phyloP scores from a whole-genome alignment of 306 rosid genomes.

The Quercus engelmannii region DNA sequence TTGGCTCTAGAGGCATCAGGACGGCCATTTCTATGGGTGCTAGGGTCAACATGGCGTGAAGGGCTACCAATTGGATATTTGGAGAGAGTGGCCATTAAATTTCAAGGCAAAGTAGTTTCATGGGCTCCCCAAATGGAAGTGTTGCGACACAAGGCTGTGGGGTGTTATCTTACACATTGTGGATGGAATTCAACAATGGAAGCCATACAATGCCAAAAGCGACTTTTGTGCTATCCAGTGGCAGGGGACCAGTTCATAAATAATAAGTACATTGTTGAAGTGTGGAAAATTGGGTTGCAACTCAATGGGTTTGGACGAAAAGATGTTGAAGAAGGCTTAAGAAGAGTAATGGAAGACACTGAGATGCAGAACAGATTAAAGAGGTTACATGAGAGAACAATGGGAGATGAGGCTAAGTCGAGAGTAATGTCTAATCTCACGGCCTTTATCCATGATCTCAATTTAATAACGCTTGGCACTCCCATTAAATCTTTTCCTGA shows the following conservation, averaged over 20 bases:
- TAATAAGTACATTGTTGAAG: constrained; percentile 51
- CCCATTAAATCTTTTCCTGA: not conserved
- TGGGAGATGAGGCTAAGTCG: constrained; percentile 33
- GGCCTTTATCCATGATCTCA: constrained; percentile 35
- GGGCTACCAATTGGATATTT: constrained; percentile 55
- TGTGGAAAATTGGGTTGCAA: constrained; percentile 68
- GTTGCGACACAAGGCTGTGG: constrained; percentile 51
- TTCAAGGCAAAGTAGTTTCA: constrained; percentile 51
- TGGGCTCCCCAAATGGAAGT: constrained; percentile 88
- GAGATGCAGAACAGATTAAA: constrained; percentile 46
- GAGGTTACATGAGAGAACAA: constrained; percentile 34
- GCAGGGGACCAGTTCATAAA: constrained; percentile 91
- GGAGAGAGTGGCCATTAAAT: constrained; percentile 29
- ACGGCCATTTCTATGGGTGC: constrained; percentile 76
- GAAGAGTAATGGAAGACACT: constrained; percentile 42
- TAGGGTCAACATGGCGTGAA: constrained; percentile 51
- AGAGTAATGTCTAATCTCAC: constrained; percentile 29
- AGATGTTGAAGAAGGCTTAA: constrained; percentile 68
- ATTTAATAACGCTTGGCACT: constrained; percentile 2
- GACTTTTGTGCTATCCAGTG: constrained; percentile 65
- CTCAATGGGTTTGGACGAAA: constrained; percentile 49
- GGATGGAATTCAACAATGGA: constrained; percentile 95
- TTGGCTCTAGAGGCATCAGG: constrained; percentile 50
- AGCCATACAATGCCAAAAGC: constrained; percentile 60
- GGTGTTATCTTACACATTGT: constrained; percentile 81